A percentile compares a stretch with the other conserved stretches of the same genome.
phyloP scores from a whole-genome alignment of 108 stramenopile genomes.

The Mediolabrus comicus region DNA sequence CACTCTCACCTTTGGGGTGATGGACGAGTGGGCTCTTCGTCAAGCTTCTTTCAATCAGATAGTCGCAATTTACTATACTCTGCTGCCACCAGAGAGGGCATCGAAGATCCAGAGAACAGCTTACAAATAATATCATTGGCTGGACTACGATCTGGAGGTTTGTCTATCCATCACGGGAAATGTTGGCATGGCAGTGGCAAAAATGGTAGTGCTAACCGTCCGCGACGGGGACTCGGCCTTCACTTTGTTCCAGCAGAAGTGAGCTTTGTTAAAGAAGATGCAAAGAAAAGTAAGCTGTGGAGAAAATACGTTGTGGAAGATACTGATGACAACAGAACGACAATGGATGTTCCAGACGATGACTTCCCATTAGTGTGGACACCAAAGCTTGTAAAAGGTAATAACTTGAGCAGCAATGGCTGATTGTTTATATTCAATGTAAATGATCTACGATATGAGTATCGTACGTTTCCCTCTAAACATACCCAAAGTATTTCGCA shows the following conservation, averaged over 20 bases:
- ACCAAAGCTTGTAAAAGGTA: neutral
- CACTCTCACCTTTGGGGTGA: conserved; percentile 74
- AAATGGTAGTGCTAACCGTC: conserved; percentile 44
- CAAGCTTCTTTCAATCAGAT: conserved; percentile 63
- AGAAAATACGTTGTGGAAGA: conserved; percentile 46
- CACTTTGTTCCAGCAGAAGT: conserved; percentile 79
- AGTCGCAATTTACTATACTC: conserved; percentile 48
- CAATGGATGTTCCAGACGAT: conserved; percentile 45
- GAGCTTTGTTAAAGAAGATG: conserved; percentile 59
- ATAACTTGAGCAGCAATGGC: neutral
- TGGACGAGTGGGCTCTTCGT: conserved; percentile 55
- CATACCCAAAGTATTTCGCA: conserved; percentile 44
- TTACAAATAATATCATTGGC: conserved; percentile 61
- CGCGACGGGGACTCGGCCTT: conserved; percentile 76
- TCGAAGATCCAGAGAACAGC: conserved; percentile 21
- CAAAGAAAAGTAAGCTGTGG: conserved; percentile 69
- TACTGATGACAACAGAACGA: conserved; percentile 5
- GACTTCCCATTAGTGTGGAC: conserved; percentile 64
- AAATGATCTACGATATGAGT: too few relatives aligned
- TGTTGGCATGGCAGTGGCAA: conserved; percentile 80
- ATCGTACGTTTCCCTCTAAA: too few relatives aligned
- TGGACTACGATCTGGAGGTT: conserved; percentile 61
- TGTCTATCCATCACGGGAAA: conserved; percentile 77
- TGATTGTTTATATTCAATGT: too few relatives aligned
- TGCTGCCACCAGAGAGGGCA: conserved; percentile 56